Evolutionary conservation across 768 basidiomycete species (phyloP), one percentile per base, ranked within the genome.

Genomic region (Lactarius tabidus): DNA sequence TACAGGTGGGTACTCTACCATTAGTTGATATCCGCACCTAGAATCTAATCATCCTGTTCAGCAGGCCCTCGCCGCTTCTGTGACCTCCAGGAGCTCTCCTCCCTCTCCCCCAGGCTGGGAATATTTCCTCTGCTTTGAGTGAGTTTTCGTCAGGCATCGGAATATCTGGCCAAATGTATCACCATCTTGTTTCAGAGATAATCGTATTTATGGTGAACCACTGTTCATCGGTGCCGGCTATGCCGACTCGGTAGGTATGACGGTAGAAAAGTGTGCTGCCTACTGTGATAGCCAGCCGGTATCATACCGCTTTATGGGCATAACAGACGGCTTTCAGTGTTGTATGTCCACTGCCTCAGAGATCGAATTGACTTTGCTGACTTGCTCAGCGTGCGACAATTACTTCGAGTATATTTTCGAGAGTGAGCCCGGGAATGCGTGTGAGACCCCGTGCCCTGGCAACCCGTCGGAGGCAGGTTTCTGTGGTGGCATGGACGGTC

Each of bases 261-360:
- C 89, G 7, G 78, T 84, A 39, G 85, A 81, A 69, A 70, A 72
- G 7, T 83, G 82, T 70, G 72, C 81, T 65, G 71, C 29, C 60
- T 82, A 76, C 67, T 83, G 82, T 71, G 75, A 78, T 39, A 57
- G 75, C 23, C 74, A 79, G 62, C 68, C 74, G 15, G 29, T 31
- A n/a, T 6, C 29, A 9, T 89, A 78, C 71, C 74, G 86, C 65
- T 89, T 82, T 67, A 87, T 89, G 23, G 90, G 90, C 8, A 79
- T 85, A 17, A 89, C 91, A 74, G 89, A 80, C 65, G 82, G 79
- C 29, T 76, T 80, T 61, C 81, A 86, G 72, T 87, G 85, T 75
- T 86, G 85, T 86, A 73, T 3, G 36, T 59, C 18, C 18, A 28
- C 29, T 29, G 12, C n/a, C n/a, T n/a, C 14, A 18, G n/a, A 28